Evolutionary conservation across 2,329 filamentous ascomycete genomes (phyloP).

Genomic region (Aureobasidium zeae): DNA sequence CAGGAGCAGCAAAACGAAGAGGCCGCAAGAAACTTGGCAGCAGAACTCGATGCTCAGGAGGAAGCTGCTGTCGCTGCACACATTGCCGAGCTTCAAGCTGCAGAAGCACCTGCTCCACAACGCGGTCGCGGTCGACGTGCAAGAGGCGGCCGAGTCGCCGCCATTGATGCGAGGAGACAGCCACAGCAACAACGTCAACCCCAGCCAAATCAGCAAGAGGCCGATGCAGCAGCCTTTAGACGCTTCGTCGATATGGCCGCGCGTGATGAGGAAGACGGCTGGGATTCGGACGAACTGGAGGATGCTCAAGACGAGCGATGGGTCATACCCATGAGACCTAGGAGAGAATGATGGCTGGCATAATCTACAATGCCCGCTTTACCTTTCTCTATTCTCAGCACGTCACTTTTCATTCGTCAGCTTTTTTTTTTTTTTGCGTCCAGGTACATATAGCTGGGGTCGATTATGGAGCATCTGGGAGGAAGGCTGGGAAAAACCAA

Average conservation of each 20-base stretch:
- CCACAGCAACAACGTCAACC: slow-evolving; percentile 11
- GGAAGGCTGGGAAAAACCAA: too few relatives aligned
- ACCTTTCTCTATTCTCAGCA: too few relatives aligned
- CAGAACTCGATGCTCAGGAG: slow-evolving; percentile 15
- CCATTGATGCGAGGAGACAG: slow-evolving; percentile 2
- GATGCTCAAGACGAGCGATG: slow-evolving; percentile 23
- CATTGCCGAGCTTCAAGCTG: background rate
- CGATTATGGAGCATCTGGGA: too few relatives aligned
- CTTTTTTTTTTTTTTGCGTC: too few relatives aligned
- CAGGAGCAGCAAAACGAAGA: slow-evolving; percentile 29
- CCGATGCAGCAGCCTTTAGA: slow-evolving; percentile 31
- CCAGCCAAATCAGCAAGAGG: slow-evolving; percentile 16
- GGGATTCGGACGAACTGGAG: slow-evolving; percentile 51
- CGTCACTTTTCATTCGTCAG: too few relatives aligned
- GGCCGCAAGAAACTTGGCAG: slow-evolving; percentile 30
- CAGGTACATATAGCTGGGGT: too few relatives aligned
- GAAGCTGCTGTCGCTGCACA: background rate
- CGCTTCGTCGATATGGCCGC: slow-evolving; percentile 44
- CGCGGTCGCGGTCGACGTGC: background rate
- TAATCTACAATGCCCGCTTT: too few relatives aligned
- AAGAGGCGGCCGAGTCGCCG: slow-evolving; percentile 2
- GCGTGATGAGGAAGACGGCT: slow-evolving; percentile 48
- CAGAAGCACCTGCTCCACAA: background rate
- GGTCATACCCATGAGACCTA: slow-evolving; percentile 6
- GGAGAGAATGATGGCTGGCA: too few relatives aligned